Evolutionary conservation across 306 rosid genomes (phyloP), one percentile per base, ranked within the genome.

Genomic region (Fragaria vesca): DNA sequence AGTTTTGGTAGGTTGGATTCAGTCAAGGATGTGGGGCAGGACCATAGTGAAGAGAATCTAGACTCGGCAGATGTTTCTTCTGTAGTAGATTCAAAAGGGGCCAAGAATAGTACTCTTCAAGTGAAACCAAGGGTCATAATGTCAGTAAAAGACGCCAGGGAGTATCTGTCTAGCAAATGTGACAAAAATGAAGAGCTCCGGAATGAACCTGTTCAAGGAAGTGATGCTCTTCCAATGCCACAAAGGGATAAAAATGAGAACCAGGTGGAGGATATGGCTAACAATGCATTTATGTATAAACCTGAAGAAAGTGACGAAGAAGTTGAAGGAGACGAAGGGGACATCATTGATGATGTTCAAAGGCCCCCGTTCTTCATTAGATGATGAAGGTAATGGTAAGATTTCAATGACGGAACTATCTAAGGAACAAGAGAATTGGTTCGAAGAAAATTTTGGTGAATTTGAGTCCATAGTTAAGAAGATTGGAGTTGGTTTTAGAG

Each of bases 71-170:
- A 87, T 42, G 18, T 67, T 78, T 65, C 81, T 67, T 71, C 84
- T 30, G 24, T 66, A 78, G 81, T 78, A 76, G 87, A 90, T 74
- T 81, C 90, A 4, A 21, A 65, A 16, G 54, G 75, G 72, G 52
- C 81, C 70, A 74, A 81, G 47, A 83, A 69, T 74, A 80, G 75
- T 81, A 75, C 81, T 32, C 32, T 34, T 54, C 77, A 76, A 79
- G 83, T 45, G 69, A 89, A 85, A 82, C 92, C 88, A 18, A 82
- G 89, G 81, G 76, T 95, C 86, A 92, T 95, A 78, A 81, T 83
- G 72, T 88, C 97, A 43, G 92, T 95, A 84, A 89, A 84, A 81
- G 98, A 95, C 87, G 98, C 98, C 32, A 85, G 89, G 82, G 91
- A 91, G 71, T 95, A 88, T 83, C 96, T 95, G 65, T 87, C 83